phyloP scores from a whole-genome alignment of 2,329 filamentous ascomycete genomes.

The Fusarium clavum region DNA sequence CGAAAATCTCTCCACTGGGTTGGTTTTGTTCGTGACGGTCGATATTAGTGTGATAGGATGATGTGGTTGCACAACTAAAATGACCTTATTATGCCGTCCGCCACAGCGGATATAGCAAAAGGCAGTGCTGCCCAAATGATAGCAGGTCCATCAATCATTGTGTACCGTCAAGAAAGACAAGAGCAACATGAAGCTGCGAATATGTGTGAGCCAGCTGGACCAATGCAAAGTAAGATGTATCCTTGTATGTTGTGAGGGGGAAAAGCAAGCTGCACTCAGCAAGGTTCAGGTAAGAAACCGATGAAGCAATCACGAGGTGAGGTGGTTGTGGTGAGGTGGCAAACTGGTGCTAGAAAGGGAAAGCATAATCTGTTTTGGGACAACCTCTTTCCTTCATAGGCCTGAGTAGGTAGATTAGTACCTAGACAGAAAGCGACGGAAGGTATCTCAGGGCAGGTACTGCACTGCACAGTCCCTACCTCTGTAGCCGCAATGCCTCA shows the following conservation, averaged over 20 bases:
- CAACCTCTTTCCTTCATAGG: conserved; percentile 18
- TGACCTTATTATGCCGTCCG: conserved; percentile 37
- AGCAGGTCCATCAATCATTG: conserved; percentile 29
- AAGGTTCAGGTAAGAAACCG: conserved; percentile 1
- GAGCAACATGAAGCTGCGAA: conserved; percentile 1
- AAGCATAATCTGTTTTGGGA: conserved; percentile 38
- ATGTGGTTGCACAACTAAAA: conserved; percentile 34
- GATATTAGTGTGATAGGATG: conserved; percentile 28
- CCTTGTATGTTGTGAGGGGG: conserved; percentile 13
- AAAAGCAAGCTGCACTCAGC: conserved; percentile 8
- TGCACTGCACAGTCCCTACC: conserved; percentile 9
- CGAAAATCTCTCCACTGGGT: conserved; percentile 17
- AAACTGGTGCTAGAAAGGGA: conserved; percentile 40
- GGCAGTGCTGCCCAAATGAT: conserved; percentile 17
- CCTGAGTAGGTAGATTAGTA: conserved; percentile 13
- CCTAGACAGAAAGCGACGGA: not conserved
- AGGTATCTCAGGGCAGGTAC: conserved; percentile 12
- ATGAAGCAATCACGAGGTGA: conserved; percentile 28
- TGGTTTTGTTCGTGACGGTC: conserved; percentile 2
- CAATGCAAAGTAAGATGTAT: conserved; percentile 4
- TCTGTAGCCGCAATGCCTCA: not conserved
- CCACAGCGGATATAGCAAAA: conserved; percentile 30
- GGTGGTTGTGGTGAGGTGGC: conserved; percentile 38
- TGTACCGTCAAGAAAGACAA: conserved; percentile 25
- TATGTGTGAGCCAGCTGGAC: conserved; percentile 9